Evolutionary conservation across 2,329 filamentous ascomycete species (phyloP), one percentile per base, ranked within the genome.

Genomic region (Pseudogymnoascus pannorum): DNA sequence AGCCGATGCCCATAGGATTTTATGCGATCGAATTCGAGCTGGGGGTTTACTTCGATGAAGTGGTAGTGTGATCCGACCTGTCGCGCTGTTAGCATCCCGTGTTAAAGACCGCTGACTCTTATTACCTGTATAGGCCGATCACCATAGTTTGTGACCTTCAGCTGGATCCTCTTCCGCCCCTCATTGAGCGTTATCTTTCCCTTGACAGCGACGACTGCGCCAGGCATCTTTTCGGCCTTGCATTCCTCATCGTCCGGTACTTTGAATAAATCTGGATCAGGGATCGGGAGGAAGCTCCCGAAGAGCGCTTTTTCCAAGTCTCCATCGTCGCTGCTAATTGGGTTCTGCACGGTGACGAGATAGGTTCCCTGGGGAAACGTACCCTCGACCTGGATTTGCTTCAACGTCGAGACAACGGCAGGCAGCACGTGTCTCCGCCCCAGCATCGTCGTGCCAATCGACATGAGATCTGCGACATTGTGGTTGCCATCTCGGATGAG

Each of bases 401-500:
- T 81, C 44, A 97, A 83, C 2, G 90, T 92, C 42, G 83, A 81
- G 63, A 87, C 84, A 22, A 97, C 93, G 9, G 88, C 86, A 20
- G 93, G 92, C 44, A 91, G 80, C 63, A 97, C 93, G 75, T 97
- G 93, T 33, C 93, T 89, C 8, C 93, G 89, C 65, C 93, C 93
- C 2, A 97, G 88, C 87, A 97, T 92, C 60, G 89, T 93, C 69
- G 90, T 86, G 68, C 93, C 93, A 65, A 96, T 84, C 64, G 85
- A 79, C 92, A 97, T 97, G 72, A 97, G 89, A 74, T 96, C 92
- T 38, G 92, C 88, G 60, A 97, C 93, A 12, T 84, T 89, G 77
- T 97, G 91, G 68, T 88, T 86, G 72, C 93, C 93, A 93, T 97
- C 93, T 74, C 93, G 92, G 74, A 97, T 95, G 69, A 97, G 87